A percentile compares a stretch with the other conserved stretches of the same genome.
phyloP scores from a whole-genome alignment of 1,139 yeast genomes.

The Kodamaea sp. region DNA sequence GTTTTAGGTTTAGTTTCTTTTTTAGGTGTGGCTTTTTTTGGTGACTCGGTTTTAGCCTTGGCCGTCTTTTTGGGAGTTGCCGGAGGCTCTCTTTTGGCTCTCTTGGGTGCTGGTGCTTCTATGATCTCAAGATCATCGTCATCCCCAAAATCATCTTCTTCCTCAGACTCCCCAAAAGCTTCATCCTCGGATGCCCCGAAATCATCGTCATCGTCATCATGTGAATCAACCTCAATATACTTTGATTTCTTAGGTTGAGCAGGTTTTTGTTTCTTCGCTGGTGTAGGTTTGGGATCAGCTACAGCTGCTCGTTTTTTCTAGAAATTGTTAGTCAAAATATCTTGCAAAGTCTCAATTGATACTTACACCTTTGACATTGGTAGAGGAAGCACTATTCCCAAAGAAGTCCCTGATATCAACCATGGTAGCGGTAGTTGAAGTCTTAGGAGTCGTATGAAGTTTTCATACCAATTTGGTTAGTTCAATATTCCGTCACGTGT shows the following conservation, averaged over 20 bases:
- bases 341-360: too few species aligned
- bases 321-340: conserved; percentile 11
- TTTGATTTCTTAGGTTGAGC: conserved; percentile 7
- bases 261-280: conserved; percentile 7
- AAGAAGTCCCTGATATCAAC: conserved; percentile 40
- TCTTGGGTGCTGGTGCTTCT: conserved; percentile 3
- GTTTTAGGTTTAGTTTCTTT: neutral
- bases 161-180: too few species aligned
- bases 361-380: conserved; percentile 6
- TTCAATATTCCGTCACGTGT: too few species aligned
- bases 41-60: neutral
- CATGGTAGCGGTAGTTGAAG: too few species aligned
- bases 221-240: conserved; percentile 20
- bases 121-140: conserved; percentile 4
- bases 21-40: neutral
- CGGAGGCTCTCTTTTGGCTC: neutral
- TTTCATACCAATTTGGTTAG: too few species aligned
- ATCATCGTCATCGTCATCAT: conserved; percentile 15
- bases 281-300: neutral
- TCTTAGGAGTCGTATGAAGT: too few species aligned
- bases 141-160: conserved; percentile 13
- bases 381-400: conserved; percentile 1
- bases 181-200: too few species aligned
- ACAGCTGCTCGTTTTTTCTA: neutral
- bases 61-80: conserved; percentile 5